Conservation (phyloP, 1,284 basidiomycete species). For the Ganoderma multipileum region DNA sequence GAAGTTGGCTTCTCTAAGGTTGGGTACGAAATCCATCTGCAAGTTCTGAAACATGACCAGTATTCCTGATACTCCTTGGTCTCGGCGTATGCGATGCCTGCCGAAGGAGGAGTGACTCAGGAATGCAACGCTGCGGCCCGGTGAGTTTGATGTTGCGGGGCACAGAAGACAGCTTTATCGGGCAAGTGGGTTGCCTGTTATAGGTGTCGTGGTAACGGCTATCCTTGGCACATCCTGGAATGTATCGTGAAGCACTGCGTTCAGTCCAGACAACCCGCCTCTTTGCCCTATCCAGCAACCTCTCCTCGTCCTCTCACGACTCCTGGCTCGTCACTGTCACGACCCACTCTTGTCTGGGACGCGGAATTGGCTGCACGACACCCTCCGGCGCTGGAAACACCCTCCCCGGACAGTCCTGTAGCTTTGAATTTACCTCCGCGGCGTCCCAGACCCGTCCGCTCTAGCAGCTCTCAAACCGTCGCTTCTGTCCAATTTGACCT, state of each 20-base stretch:
- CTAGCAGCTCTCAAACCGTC: neutral
- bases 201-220: slow-evolving; percentile 5
- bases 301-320: slow-evolving; percentile 1
- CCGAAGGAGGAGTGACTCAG: too few species aligned
- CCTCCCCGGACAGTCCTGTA: neutral
- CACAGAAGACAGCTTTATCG: slow-evolving; percentile 8
- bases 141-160: slow-evolving; percentile 21
- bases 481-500: neutral
- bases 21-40: neutral
- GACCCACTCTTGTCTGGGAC: neutral
- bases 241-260: neutral
- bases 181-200: slow-evolving; percentile 15
- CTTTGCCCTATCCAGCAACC: neutral
- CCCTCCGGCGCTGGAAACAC: neutral
- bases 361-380: neutral
- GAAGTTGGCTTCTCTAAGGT: too few species aligned
- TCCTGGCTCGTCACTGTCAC: neutral
- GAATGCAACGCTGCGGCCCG: slow-evolving; percentile 5
- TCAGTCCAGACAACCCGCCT: neutral
- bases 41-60: neutral
- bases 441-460: neutral
- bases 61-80: neutral
- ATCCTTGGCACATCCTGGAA: slow-evolving; percentile 3
- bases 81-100: neutral
- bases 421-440: neutral